Evolutionary conservation across 495 filamentous ascomycete species (phyloP), one percentile per base, ranked within the genome.

Genomic region (Penicillium lagena): DNA sequence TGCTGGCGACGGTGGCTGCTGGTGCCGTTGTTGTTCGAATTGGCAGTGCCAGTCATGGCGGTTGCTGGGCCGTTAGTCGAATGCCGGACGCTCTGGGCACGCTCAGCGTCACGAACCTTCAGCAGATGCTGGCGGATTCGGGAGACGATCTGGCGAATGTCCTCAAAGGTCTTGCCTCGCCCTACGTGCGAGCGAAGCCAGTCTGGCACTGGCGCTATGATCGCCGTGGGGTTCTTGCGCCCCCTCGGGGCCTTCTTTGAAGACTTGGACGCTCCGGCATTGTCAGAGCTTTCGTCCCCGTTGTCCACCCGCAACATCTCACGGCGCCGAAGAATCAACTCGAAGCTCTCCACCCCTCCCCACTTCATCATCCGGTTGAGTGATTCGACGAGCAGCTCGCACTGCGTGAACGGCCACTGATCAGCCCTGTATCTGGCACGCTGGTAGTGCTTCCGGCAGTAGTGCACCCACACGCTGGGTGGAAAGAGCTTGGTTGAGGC

Each of bases 361-460:
- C 85, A 90, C 0, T 61, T 47, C 42, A 82, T 65, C 37, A 90
- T 65, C 0, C 73, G 68, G 2, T 67, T 52, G 13, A 90, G 71
- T 42, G 85, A 80, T 4, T 66, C 60, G 7, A 65, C 55, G 0
- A 90, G 69, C 0, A 89, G 60, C 1, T 76, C 68, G 35, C 77
- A 77, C 49, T 90, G 83, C 1, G 71, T 58, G 14, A 67, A 66
- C 4, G 77, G 68, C 67, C 80, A 89, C 8, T 76, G 64, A n/a
- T 69, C 66, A 1, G 69, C 78, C 0, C 83, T 72, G 57, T 90
- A 93, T 0, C 82, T 70, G 30, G 63, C 71, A 1, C 86, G 81
- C 62, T 95, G 89, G 62, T 95, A 95, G 54, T 91, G 85, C 55
- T 90, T 93, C 1, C 89, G 77, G 55, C 90, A 95, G 54, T 76